Conservation (phyloP, 2,329 filamentous ascomycete species). For the Zarea fungicola region DNA sequence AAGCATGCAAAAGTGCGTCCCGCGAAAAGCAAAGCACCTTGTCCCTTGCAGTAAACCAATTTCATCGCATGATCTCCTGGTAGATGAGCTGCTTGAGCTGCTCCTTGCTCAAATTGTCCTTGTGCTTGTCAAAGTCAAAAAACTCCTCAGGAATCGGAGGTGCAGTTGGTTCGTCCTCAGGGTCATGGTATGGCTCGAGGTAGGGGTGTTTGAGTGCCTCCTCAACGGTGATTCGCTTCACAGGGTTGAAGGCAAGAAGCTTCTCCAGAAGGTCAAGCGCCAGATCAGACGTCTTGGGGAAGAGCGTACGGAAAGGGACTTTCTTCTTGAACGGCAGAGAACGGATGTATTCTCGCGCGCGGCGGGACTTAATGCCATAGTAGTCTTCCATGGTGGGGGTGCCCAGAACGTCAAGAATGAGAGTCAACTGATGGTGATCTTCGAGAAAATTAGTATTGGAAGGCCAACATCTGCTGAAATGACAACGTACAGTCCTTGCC, state of each 20-base stretch:
- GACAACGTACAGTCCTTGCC: constrained; percentile 85
- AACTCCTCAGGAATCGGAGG: constrained; percentile 97
- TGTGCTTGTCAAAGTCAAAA: constrained; percentile 99
- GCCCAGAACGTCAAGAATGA: constrained; percentile 94
- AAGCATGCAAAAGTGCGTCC: not conserved
- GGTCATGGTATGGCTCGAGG: constrained; percentile 97
- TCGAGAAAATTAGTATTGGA: constrained; percentile 1
- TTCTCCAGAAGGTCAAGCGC: constrained; percentile 93
- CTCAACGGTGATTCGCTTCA: constrained; percentile 97
- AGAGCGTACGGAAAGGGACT: constrained; percentile 93
- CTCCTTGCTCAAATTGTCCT: constrained; percentile 97
- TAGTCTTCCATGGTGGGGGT: constrained; percentile 99
- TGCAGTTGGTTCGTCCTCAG: constrained; percentile 94
- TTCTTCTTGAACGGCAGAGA: constrained; percentile 99
- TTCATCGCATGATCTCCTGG: constrained; percentile 79
- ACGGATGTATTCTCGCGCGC: constrained; percentile 95
- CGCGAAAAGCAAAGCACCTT: not conserved
- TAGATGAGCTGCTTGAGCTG: constrained; percentile 97
- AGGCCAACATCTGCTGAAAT: not conserved
- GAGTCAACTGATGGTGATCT: constrained; percentile 97
- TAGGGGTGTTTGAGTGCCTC: constrained; percentile 97
- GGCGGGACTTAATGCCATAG: constrained; percentile 98
- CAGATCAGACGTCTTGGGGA: constrained; percentile 98
- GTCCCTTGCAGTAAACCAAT: not conserved
- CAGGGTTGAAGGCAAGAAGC: constrained; percentile 93